Evolutionary conservation across 1,139 yeast genomes (phyloP).

Genomic region (Taphrina wiesneri): DNA sequence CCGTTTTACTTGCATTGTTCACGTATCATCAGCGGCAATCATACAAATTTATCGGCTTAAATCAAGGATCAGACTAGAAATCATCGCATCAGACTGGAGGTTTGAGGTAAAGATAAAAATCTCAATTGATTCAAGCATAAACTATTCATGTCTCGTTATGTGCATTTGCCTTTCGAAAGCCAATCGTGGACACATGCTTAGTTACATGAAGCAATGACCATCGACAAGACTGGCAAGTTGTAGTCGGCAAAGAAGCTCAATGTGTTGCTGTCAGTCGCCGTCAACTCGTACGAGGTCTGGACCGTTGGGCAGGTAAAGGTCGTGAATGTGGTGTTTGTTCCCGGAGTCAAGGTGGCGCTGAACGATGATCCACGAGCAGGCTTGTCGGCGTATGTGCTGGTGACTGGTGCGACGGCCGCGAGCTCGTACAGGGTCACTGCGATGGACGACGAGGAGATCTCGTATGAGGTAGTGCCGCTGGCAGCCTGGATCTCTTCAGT

Average conservation of each 20-base stretch:
- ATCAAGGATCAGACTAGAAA: too few species aligned
- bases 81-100: too few species aligned
- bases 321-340: slow-evolving; percentile 15
- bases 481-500: slow-evolving; percentile 13
- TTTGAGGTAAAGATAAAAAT: too few species aligned
- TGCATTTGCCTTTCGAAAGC: background rate
- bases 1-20: too few species aligned
- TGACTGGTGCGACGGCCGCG: slow-evolving; percentile 12
- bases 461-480: slow-evolving; percentile 14
- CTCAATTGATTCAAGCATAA: too few species aligned
- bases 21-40: too few species aligned
- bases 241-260: slow-evolving; percentile 22
- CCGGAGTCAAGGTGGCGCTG: slow-evolving; percentile 24
- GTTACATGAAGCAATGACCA: slow-evolving; percentile 7
- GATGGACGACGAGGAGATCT: slow-evolving; percentile 10
- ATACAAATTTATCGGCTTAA: too few species aligned
- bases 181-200: background rate
- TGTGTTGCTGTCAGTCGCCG: slow-evolving; percentile 15
- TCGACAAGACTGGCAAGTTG: slow-evolving; percentile 7
- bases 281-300: slow-evolving; percentile 23
- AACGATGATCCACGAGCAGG: slow-evolving; percentile 6
- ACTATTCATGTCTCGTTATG: background rate
- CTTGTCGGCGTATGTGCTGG: slow-evolving; percentile 8
- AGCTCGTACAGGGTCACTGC: slow-evolving; percentile 26
- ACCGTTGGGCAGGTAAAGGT: slow-evolving; percentile 18